Percentiles rank a stretch among this genome's conserved stretches.
Evolutionary conservation across 805 yeast genomes (phyloP).

Genomic region (Kurtzmaniella fragi): DNA sequence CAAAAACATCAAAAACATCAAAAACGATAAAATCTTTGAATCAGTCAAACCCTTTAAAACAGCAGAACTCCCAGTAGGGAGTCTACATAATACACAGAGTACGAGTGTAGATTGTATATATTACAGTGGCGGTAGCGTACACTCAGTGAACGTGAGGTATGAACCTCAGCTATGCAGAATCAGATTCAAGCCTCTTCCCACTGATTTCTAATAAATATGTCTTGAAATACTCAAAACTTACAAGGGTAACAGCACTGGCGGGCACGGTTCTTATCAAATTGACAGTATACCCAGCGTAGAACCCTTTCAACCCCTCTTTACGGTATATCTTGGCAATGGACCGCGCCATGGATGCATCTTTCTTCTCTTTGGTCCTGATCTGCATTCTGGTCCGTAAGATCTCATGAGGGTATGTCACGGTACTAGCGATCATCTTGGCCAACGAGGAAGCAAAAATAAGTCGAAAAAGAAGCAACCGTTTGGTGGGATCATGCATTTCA

Average conservation of each 20-base stretch:
- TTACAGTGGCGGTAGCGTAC: too few species aligned
- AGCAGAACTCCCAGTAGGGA: too few species aligned
- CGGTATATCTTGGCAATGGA: constrained; percentile 40
- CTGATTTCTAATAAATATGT: constrained; percentile 41
- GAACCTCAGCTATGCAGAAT: constrained; percentile 2
- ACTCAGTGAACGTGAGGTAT: too few species aligned
- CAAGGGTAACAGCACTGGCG: constrained; percentile 90
- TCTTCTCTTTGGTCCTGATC: constrained; percentile 37
- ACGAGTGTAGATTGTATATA: too few species aligned
- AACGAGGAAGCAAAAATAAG: constrained; percentile 59
- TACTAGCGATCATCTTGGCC: constrained; percentile 84
- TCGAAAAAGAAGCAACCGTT: constrained; percentile 17
- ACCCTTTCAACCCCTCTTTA: constrained; percentile 75
- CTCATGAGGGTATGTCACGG: constrained; percentile 93
- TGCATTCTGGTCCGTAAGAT: constrained; percentile 90
- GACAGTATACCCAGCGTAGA: constrained; percentile 84
- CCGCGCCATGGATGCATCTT: constrained; percentile 17
- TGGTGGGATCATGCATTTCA: constrained; percentile 1
- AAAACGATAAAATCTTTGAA: too few species aligned
- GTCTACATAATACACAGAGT: too few species aligned
- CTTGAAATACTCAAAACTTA: constrained; percentile 81
- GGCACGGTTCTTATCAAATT: constrained; percentile 91
- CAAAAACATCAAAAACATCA: too few species aligned
- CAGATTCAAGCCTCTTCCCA: constrained; percentile 11
- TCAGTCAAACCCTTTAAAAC: too few species aligned